Conservation (phyloP, 176 grass and related monocot species). For the Avena insularis region DNA sequence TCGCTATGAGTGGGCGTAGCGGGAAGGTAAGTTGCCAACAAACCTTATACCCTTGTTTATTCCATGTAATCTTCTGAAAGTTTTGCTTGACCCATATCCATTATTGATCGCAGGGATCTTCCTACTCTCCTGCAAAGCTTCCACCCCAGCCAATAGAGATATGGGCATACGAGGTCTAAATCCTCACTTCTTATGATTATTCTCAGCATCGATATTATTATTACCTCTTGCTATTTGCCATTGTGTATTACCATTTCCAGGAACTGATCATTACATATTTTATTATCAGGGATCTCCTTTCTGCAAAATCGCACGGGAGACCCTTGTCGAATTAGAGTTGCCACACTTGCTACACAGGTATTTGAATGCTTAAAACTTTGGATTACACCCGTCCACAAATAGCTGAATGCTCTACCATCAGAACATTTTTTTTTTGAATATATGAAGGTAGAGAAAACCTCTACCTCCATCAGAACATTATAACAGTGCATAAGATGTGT, state of each 20-base stretch:
- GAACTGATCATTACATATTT: slow-evolving; percentile 20
- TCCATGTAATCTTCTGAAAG: slow-evolving; percentile 22
- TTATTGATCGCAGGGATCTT: slow-evolving; percentile 61
- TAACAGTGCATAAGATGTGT: background rate
- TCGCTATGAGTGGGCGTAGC: slow-evolving; percentile 71
- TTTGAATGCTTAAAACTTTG: slow-evolving; percentile 20
- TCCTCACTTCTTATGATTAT: slow-evolving; percentile 8
- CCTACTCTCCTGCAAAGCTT: slow-evolving; percentile 74
- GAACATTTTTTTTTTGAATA: background rate
- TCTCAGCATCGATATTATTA: background rate
- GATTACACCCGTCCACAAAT: background rate
- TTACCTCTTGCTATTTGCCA: background rate
- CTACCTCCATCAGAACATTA: background rate
- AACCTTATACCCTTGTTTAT: slow-evolving; percentile 10
- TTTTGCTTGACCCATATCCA: slow-evolving; percentile 24
- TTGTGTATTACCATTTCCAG: background rate
- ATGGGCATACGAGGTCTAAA: slow-evolving; percentile 90
- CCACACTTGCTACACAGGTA: slow-evolving; percentile 91
- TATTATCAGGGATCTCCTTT: slow-evolving; percentile 80
- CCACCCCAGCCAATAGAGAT: slow-evolving; percentile 78
- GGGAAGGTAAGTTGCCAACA: slow-evolving; percentile 66
- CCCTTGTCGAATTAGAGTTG: slow-evolving; percentile 89
- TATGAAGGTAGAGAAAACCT: too few relatives aligned
- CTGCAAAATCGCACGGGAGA: slow-evolving; percentile 85
- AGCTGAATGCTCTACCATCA: background rate